Evolutionary conservation across 805 yeast genomes (phyloP).

Genomic region (Myxozyma neotropica): DNA sequence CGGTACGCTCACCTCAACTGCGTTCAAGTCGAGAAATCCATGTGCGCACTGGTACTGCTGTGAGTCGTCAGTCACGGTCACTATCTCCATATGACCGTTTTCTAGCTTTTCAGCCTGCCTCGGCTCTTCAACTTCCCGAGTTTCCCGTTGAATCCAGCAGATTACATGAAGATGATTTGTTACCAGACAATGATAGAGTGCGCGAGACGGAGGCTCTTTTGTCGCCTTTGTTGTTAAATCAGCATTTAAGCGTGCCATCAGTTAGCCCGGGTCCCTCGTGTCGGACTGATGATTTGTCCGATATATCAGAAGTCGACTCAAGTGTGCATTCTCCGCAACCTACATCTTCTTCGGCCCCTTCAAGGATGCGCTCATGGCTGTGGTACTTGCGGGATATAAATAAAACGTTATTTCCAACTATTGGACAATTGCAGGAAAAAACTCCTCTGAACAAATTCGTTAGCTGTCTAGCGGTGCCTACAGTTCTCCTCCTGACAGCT

Average conservation of each 20-base stretch:
- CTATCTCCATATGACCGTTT: conserved; percentile 31
- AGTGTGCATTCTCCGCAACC: neutral
- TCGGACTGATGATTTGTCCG: conserved; percentile 7
- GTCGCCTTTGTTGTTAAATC: conserved; percentile 2
- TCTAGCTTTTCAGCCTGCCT: conserved; percentile 24
- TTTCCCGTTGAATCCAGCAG: conserved; percentile 12
- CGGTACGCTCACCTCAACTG: neutral
- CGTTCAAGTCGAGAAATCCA: conserved; percentile 1
- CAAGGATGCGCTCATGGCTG: neutral
- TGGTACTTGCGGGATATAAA: neutral
- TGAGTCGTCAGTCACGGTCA: conserved; percentile 19
- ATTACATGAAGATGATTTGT: conserved; percentile 15
- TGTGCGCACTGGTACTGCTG: neutral
- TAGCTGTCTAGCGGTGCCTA: conserved; percentile 40
- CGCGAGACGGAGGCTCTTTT: conserved; percentile 3
- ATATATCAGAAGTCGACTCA: conserved; percentile 13
- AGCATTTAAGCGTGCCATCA: conserved; percentile 3
- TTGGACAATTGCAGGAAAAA: conserved; percentile 36
- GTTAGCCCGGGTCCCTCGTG: neutral
- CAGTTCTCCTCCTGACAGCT: conserved; percentile 40
- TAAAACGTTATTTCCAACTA: conserved; percentile 40
- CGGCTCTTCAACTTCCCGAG: conserved; percentile 1
- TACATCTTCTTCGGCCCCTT: neutral
- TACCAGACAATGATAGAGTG: conserved; percentile 1
- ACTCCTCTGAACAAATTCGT: conserved; percentile 36